Base-by-base conservation (phyloP, 208 protist species). In the Leishmania amazonensis region DNA sequence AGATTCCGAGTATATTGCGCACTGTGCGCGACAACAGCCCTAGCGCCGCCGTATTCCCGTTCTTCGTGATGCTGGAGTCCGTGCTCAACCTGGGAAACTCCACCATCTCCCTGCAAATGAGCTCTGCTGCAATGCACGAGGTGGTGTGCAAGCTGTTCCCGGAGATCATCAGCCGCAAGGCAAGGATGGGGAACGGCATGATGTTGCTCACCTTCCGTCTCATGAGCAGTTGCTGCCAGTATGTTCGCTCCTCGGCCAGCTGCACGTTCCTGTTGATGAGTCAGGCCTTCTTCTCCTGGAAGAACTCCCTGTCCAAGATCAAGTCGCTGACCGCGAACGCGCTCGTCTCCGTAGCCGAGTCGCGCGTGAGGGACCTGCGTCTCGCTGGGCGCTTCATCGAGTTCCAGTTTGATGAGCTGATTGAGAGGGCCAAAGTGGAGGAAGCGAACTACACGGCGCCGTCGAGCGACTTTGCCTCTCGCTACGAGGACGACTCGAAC, bases 21-120 rank as follows among this genome's bases (percentile, higher is more conserved):
- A 95, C 88, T 6, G 86, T 95, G n/a, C 87, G 85, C 72, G 85
- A 91, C 40, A 88, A 93, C 53, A 91, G 84, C 51, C 31, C 81
- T 35, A 81, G 70, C 84, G 78, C 78, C 49, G 89, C 84, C 57
- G 93, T 97, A 28, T 94, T 94, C 76, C 91, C 89, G 1, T 98
- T 95, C 78, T 98, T 98, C 78, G 86, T 96, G 47, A 78, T 98
- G 87, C 80, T 98, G 38, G 93, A 98, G 84, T 94, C 86, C 70
- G 77, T 94, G 49, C 72, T 98, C 67, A 83, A 93, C 78, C 74
- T 97, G 19, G 84, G 83, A 68, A 95, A 96, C 87, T 96, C 93
- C 11, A 98, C 95, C 38, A 81, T 91, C 21, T 88, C 92, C 28
- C 88, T 98, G 67, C 95, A 98, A 81, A 90, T 96, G 81, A 90